These are phyloP conservation scores for Lyophyllum semitale DNA, from an alignment of 768 basidiomycete genomes.

Conservation along the genomic window DNA sequence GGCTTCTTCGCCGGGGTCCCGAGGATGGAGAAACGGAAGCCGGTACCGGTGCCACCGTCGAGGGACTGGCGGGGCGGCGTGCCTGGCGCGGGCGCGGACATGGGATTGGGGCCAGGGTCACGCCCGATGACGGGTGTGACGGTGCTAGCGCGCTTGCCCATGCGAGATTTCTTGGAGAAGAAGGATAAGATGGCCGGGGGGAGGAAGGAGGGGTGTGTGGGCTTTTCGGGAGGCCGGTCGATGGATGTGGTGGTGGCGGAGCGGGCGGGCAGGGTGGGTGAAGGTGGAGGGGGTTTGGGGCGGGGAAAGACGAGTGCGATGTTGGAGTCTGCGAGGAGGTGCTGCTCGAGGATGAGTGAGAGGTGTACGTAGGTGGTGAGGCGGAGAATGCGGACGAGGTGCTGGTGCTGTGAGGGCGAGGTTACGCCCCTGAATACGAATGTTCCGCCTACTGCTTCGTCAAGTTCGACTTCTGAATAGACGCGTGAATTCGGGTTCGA, in stretches of 20 bases:
- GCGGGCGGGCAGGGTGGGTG: constrained; percentile 18
- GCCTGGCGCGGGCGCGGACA: neutral
- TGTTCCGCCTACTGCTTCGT: constrained; percentile 59
- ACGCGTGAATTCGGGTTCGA: neutral
- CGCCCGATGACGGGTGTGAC: constrained; percentile 23
- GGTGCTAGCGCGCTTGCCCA: constrained; percentile 21
- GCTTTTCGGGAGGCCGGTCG: neutral
- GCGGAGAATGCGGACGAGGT: constrained; percentile 51
- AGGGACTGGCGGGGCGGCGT: constrained; percentile 24
- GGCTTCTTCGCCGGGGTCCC: constrained; percentile 17
- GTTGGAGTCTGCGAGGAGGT: constrained; percentile 50
- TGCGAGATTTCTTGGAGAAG: constrained; percentile 32
- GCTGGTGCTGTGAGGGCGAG: constrained; percentile 41
- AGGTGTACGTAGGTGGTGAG: constrained; percentile 55
- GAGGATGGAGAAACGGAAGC: constrained; percentile 17
- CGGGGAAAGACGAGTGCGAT: constrained; percentile 47
- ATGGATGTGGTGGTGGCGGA: neutral
- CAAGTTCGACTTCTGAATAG: constrained; percentile 19
- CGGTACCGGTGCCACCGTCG: constrained; percentile 22
- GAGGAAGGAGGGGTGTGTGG: constrained; percentile 34
- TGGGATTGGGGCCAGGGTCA: neutral
- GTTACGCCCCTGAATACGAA: constrained; percentile 54
- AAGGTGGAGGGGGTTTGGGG: constrained; percentile 25
- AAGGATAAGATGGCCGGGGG: constrained; percentile 44
- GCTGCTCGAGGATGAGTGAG: constrained; percentile 63